Conservation (phyloP, 768 basidiomycete species). For the Termitomyces sp. region DNA sequence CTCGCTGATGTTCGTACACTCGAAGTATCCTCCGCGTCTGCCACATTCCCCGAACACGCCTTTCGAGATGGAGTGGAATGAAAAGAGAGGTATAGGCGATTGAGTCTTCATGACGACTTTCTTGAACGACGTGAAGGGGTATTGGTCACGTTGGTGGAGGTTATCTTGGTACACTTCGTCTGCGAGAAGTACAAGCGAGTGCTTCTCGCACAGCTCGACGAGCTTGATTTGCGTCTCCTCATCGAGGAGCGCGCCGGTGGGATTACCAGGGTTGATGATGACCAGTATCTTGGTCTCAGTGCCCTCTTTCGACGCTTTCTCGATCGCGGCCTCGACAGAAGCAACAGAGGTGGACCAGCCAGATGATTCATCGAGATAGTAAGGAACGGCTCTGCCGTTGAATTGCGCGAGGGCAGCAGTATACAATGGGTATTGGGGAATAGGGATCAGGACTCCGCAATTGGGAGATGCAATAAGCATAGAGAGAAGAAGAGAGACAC, state of each 20-base stretch:
- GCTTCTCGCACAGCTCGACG: constrained; percentile 80
- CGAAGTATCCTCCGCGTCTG: constrained; percentile 95
- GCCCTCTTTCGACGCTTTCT: constrained; percentile 60
- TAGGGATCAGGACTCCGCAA: constrained; percentile 88
- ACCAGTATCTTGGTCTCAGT: constrained; percentile 80
- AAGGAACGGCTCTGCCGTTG: constrained; percentile 78
- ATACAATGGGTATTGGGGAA: constrained; percentile 98
- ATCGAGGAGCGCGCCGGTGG: constrained; percentile 85
- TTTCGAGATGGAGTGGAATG: constrained; percentile 98
- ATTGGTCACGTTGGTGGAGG: constrained; percentile 63
- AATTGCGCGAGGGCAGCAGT: constrained; percentile 90
- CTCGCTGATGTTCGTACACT: constrained; percentile 76
- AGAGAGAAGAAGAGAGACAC: constrained; percentile 84
- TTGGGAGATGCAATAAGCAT: constrained; percentile 69
- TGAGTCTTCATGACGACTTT: constrained; percentile 67
- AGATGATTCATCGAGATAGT: constrained; percentile 80
- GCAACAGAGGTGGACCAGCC: constrained; percentile 80
- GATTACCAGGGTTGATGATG: constrained; percentile 98
- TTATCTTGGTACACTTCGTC: constrained; percentile 99
- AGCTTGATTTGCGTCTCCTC: constrained; percentile 68
- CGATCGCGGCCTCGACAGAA: constrained; percentile 65
- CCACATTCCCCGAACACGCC: constrained; percentile 97
- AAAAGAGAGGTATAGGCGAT: constrained; percentile 81
- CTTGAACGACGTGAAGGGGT: constrained; percentile 93
- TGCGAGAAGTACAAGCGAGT: constrained; percentile 86